phyloP scores from a whole-genome alignment of 768 basidiomycete genomes.

The Phlebiopsis gigantea region DNA sequence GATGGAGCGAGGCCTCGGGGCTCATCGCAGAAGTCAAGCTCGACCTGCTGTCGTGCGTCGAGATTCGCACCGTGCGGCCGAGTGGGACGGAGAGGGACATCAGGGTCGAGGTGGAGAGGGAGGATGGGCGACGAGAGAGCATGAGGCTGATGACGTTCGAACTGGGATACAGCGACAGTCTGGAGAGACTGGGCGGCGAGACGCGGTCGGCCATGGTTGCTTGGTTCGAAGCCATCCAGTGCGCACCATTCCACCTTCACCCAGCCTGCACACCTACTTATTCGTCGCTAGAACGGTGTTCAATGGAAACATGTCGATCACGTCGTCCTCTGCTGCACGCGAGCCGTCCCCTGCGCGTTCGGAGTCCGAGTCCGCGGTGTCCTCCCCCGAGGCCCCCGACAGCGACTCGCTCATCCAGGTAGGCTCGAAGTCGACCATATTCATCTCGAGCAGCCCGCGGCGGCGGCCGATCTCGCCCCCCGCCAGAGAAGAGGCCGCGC shows the following conservation, averaged over 20 bases:
- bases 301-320: slow-evolving; percentile 8
- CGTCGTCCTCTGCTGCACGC: not conserved
- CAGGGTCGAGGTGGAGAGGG: not conserved
- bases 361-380: not conserved
- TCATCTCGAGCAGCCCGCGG: slow-evolving; percentile 2
- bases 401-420: not conserved
- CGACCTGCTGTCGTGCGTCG: slow-evolving; percentile 11
- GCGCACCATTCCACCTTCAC: not conserved
- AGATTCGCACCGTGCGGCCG: slow-evolving; percentile 5
- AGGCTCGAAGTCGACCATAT: slow-evolving; percentile 1
- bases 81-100: not conserved
- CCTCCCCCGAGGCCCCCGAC: not conserved
- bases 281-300: slow-evolving; percentile 5
- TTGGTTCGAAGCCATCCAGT: slow-evolving; percentile 12
- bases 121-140: slow-evolving; percentile 1
- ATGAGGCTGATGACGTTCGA: slow-evolving; percentile 2
- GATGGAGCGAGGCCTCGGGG: slow-evolving; percentile 1
- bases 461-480: too few relatives aligned
- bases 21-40: slow-evolving; percentile 3
- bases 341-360: not conserved
- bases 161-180: slow-evolving; percentile 9
- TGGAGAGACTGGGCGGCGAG: slow-evolving; percentile 7
- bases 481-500: not conserved
- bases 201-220: slow-evolving; percentile 7
- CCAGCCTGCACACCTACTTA: not conserved